phyloP scores from a whole-genome alignment of 352 stramenopile genomes.

The Phytophthora cryptogea region DNA sequence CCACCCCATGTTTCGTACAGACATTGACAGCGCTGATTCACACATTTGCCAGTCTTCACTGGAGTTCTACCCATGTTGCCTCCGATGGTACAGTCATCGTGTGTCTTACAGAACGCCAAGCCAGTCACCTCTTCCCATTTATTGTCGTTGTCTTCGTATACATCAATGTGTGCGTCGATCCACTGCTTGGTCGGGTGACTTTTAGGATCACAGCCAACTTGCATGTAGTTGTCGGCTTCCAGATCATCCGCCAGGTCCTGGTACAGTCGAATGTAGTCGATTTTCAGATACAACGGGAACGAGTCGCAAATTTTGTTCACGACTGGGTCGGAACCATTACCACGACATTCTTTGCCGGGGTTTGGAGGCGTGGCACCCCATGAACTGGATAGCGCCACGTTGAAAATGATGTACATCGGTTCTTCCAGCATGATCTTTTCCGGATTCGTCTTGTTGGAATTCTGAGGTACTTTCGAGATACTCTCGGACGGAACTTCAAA shows the following conservation, averaged over 20 bases:
- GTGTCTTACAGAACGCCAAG: slow-evolving; percentile 40
- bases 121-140: slow-evolving; percentile 43
- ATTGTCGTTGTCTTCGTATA: slow-evolving; percentile 63
- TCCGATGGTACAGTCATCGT: slow-evolving; percentile 61
- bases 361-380: slow-evolving; percentile 38
- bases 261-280: slow-evolving; percentile 60
- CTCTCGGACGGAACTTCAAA: slow-evolving; percentile 74
- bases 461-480: slow-evolving; percentile 44
- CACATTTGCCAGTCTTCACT: slow-evolving; percentile 46
- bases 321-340: slow-evolving; percentile 27
- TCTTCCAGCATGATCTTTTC: slow-evolving; percentile 91
- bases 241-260: slow-evolving; percentile 55
- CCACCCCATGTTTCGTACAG: slow-evolving; percentile 50
- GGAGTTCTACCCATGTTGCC: slow-evolving; percentile 20
- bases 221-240: slow-evolving; percentile 53
- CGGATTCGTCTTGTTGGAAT: slow-evolving; percentile 39
- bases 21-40: slow-evolving; percentile 53
- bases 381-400: slow-evolving; percentile 91
- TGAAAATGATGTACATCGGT: slow-evolving; percentile 93
- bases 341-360: slow-evolving; percentile 25
- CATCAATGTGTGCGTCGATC: slow-evolving; percentile 60
- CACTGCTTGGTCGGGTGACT: slow-evolving; percentile 59
- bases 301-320: slow-evolving; percentile 59
- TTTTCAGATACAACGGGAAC: slow-evolving; percentile 65
- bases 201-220: slow-evolving; percentile 50